Evolutionary conservation across 2,329 filamentous ascomycete genomes (phyloP).

Genomic region (Cryphonectria radicalis): DNA sequence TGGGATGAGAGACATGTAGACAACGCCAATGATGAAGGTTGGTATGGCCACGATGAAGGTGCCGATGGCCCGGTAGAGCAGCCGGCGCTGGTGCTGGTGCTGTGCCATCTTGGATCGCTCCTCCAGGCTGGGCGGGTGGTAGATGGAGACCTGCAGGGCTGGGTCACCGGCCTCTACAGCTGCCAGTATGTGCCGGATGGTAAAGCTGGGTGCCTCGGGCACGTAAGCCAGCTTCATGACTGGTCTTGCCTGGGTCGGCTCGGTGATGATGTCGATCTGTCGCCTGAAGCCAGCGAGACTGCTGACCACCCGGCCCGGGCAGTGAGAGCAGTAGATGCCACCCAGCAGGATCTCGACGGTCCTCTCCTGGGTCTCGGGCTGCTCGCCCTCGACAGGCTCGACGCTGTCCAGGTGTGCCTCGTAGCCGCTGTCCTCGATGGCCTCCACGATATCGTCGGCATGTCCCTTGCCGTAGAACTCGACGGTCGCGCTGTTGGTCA

Average conservation of each 20-base stretch:
- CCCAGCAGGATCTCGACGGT: slow-evolving; percentile 69
- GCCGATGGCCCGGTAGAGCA: slow-evolving; percentile 72
- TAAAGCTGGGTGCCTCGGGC: slow-evolving; percentile 70
- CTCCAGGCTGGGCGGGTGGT: slow-evolving; percentile 82
- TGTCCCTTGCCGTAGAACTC: slow-evolving; percentile 55
- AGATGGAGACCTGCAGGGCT: slow-evolving; percentile 69
- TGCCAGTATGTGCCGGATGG: slow-evolving; percentile 73
- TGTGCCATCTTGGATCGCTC: slow-evolving; percentile 78
- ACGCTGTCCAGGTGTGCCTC: slow-evolving; percentile 63
- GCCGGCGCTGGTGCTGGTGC: slow-evolving; percentile 67
- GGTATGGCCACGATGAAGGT: slow-evolving; percentile 75
- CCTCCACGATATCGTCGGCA: slow-evolving; percentile 52
- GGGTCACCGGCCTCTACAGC: slow-evolving; percentile 69
- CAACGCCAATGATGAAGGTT: slow-evolving; percentile 83
- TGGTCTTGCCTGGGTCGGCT: slow-evolving; percentile 64
- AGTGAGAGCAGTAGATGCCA: slow-evolving; percentile 77
- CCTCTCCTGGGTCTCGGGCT: slow-evolving; percentile 44
- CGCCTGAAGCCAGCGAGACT: slow-evolving; percentile 58
- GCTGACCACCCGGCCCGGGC: slow-evolving; percentile 61
- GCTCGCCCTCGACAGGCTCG: slow-evolving; percentile 41
- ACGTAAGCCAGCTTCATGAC: slow-evolving; percentile 73
- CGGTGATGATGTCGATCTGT: slow-evolving; percentile 56
- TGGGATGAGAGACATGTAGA: slow-evolving; percentile 85
- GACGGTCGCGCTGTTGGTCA: slow-evolving; percentile 69
- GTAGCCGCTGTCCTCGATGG: slow-evolving; percentile 68